Percentiles rank a stretch among this genome's conserved stretches.
Evolutionary conservation across 2,329 filamentous ascomycete species (phyloP).

Genomic region (Colletotrichum kahawae): DNA sequence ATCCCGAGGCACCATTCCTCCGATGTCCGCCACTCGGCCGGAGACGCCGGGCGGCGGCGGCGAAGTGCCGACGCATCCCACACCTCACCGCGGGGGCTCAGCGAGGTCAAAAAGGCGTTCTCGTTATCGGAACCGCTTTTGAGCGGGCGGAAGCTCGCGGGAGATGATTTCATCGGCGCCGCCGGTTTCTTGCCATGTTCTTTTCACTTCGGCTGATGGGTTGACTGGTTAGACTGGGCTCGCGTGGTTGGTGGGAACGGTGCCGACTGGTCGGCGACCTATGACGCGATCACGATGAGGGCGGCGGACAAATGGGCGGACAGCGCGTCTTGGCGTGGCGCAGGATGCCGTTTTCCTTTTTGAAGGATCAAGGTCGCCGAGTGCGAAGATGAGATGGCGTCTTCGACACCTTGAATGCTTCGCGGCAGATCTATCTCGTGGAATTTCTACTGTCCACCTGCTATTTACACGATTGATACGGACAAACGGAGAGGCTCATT

Average conservation of each 20-base stretch:
- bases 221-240: not conserved
- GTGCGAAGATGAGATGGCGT: not conserved
- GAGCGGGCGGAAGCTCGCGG: not conserved
- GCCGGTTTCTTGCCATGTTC: not conserved
- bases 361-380: not conserved
- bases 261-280: not conserved
- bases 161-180: not conserved
- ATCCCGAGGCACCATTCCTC: not conserved
- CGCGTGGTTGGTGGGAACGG: not conserved
- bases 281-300: not conserved
- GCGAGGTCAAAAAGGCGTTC: not conserved
- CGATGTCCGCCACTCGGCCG: not conserved
- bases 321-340: not conserved
- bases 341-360: not conserved
- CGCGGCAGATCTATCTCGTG: not conserved
- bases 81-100: not conserved
- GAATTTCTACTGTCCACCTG: not conserved
- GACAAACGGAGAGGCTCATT: not conserved
- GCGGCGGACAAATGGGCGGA: not conserved
- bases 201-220: not conserved
- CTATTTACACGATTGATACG: not conserved
- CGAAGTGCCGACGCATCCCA: not conserved
- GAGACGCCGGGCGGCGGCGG: not conserved
- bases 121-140: not conserved
- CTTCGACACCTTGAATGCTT: not conserved